phyloP scores from a whole-genome alignment of 192 early-diverging fungal species.

The Coemansia sp. region DNA sequence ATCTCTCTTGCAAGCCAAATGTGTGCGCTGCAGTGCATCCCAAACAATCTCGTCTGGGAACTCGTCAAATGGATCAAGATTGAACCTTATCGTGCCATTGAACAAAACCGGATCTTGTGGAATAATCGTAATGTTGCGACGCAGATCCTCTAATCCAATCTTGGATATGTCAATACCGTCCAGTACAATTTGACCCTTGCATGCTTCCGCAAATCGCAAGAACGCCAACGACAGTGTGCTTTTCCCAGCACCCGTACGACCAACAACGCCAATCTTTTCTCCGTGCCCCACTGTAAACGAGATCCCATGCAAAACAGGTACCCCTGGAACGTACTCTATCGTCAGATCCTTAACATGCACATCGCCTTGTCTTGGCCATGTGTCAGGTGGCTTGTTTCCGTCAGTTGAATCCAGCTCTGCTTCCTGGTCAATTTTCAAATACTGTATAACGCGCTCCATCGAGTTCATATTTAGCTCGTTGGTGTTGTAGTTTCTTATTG shows the following conservation, averaged over 20 bases:
- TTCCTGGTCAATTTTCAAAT: slow-evolving; percentile 80
- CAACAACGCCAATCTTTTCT: slow-evolving; percentile 57
- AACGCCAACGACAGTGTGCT: slow-evolving; percentile 71
- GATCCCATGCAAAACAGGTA: slow-evolving; percentile 70
- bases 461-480: slow-evolving; percentile 87
- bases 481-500: slow-evolving; percentile 69
- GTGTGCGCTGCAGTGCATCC: slow-evolving; percentile 74
- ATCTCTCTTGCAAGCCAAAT: slow-evolving; percentile 54
- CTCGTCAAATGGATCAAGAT: slow-evolving; percentile 84
- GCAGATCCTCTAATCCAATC: slow-evolving; percentile 73
- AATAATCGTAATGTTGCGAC: too few species aligned
- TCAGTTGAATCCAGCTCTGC: slow-evolving; percentile 60
- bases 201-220: slow-evolving; percentile 77
- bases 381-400: slow-evolving; percentile 51
- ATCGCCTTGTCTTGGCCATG: slow-evolving; percentile 72
- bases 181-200: slow-evolving; percentile 64
- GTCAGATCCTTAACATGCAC: slow-evolving; percentile 69
- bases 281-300: slow-evolving; percentile 50
- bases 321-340: slow-evolving; percentile 76
- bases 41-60: too few species aligned
- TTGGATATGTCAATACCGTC: slow-evolving; percentile 73
- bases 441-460: slow-evolving; percentile 84
- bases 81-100: too few species aligned
- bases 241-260: slow-evolving; percentile 69
- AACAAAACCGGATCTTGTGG: too few species aligned